Conservation (phyloP, 2,329 filamentous ascomycete genomes). For the Furcasterigmium furcatum region DNA sequence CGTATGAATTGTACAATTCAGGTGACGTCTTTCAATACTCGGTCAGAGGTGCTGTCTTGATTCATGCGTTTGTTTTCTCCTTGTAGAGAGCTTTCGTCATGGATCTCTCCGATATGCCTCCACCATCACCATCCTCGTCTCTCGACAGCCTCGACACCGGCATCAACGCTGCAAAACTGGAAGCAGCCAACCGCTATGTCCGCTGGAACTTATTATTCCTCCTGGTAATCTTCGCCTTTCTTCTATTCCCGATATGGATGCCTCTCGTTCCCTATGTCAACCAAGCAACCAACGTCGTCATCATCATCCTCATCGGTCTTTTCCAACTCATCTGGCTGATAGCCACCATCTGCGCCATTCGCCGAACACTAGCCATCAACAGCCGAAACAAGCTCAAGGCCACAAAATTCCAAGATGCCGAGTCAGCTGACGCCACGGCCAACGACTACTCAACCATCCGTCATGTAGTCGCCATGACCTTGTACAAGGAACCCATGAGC, state of each 20-base stretch:
- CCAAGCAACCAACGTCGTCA: conserved; percentile 5
- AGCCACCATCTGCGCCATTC: conserved; percentile 5
- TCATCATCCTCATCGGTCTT: conserved; percentile 4
- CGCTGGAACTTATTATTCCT: conserved; percentile 5
- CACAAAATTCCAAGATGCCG: not conserved
- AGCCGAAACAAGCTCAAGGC: conserved; percentile 4
- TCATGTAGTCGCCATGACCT: conserved; percentile 6
- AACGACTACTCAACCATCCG: conserved; percentile 4
- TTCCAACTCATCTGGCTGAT: conserved; percentile 5
- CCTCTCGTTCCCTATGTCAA: conserved; percentile 4
- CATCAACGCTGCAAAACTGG: conserved; percentile 3
- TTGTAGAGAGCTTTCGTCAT: not conserved
- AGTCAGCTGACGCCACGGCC: conserved; percentile 1
- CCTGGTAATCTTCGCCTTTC: conserved; percentile 2
- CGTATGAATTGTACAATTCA: not conserved
- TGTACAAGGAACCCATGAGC: conserved; percentile 7
- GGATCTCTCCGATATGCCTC: not conserved
- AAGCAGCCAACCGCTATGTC: conserved; percentile 5
- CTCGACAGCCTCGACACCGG: conserved; percentile 3
- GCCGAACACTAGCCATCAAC: conserved; percentile 5
- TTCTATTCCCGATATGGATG: conserved; percentile 6
- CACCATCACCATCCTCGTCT: conserved; percentile 2
- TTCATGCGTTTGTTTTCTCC: not conserved
- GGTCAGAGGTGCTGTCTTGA: not conserved
- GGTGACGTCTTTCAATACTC: not conserved